Evolutionary conservation across 768 basidiomycete genomes (phyloP), one percentile per base, ranked within the genome.

Genomic region (Hemileccinum impolitum): DNA sequence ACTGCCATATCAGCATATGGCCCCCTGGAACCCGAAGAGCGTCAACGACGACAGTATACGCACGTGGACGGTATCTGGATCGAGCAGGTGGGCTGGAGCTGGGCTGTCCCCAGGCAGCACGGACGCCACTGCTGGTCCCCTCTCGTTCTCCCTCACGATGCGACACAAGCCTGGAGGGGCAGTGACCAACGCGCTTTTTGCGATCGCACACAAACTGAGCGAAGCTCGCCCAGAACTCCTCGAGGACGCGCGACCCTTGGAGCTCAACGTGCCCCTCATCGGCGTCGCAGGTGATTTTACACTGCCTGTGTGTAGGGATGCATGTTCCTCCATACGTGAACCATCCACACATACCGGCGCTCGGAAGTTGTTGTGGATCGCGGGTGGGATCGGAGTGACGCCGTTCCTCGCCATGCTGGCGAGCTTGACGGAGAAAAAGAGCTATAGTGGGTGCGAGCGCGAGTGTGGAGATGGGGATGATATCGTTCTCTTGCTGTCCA

Each of bases 351-450:
- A 0, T 12, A 0, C 19, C 4, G 39, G 36, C 15, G 45, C 39
- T 23, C 45, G 36, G 19, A 69, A 68, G 39, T 62, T 79, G 45
- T 57, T 83, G 36, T 84, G 79, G 81, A 51, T 79, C 14, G 82
- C 81, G 0, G 81, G 81, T 18, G 83, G 84, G 1, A 84, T 85
- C 45, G 84, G 84, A 3, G 50, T 85, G 39, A 85, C 84, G 14
- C 83, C 82, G 0, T 86, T 82, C 65, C 61, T 86, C 26, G 76
- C 75, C 28, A 80, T 84, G 81, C 65, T 84, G 4, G 42, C 46
- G 45, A 25, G 60, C 45, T 25, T 58, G 44, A 34, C 41, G 23
- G 45, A 45, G 34, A 37, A 30, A 18, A 40, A 35, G 15, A 18
- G 2, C 0, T 11, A 23, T 8, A 3, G 28, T 6, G 3, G 3